phyloP scores from a whole-genome alignment of 768 basidiomycete species.

The Leucocoprinus sp. region DNA sequence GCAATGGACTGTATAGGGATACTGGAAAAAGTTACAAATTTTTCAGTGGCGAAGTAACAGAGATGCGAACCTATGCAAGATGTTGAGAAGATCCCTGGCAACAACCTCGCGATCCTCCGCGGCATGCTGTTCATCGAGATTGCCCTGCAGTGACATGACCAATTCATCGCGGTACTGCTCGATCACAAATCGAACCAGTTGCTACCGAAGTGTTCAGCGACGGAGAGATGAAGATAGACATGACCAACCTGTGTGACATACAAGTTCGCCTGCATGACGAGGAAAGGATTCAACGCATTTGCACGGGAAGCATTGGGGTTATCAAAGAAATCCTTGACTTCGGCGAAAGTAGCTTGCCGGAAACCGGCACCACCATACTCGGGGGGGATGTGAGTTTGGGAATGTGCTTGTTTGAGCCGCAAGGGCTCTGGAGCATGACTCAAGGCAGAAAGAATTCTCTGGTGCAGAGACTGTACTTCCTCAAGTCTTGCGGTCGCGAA shows the following conservation, averaged over 20 bases:
- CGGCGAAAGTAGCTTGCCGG: conserved; percentile 75
- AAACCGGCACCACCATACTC: conserved; percentile 69
- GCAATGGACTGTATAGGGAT: conserved; percentile 93
- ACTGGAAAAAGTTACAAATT: conserved; percentile 30
- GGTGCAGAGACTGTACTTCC: conserved; percentile 75
- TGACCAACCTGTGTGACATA: conserved; percentile 79
- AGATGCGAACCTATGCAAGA: conserved; percentile 61
- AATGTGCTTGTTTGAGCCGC: conserved; percentile 51
- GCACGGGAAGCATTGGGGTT: conserved; percentile 82
- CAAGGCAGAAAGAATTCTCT: conserved; percentile 66
- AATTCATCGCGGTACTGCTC: conserved; percentile 91
- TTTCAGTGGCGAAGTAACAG: conserved; percentile 9
- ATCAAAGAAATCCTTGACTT: conserved; percentile 87
- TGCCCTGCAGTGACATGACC: conserved; percentile 56
- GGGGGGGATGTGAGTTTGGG: conserved; percentile 39
- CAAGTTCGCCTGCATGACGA: conserved; percentile 88
- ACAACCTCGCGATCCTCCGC: conserved; percentile 77
- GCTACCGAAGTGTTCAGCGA: conserved; percentile 34
- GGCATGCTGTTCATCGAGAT: conserved; percentile 52
- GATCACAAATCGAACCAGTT: conserved; percentile 88
- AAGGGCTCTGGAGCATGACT: conserved; percentile 71
- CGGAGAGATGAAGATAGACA: neutral
- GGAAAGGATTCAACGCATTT: conserved; percentile 81
- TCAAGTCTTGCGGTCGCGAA: conserved; percentile 79
- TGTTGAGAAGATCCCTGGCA: conserved; percentile 78